These are phyloP conservation scores for Aspergillus fijiensis DNA, from an alignment of 2,329 filamentous ascomycete genomes.

Conservation along the genomic window DNA sequence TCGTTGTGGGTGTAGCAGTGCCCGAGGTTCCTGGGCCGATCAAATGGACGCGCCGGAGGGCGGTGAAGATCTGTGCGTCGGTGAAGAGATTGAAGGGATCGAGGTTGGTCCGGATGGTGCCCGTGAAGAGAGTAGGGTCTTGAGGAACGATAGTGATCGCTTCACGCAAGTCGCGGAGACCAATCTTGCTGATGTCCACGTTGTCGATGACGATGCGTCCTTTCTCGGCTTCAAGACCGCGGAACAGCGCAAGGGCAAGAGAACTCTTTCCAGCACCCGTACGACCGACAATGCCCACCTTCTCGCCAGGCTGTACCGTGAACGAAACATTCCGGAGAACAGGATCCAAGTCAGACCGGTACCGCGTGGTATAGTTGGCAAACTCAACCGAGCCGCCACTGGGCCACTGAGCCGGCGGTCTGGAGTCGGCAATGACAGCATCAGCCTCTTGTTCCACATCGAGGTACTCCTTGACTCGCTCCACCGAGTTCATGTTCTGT, in stretches of 20 bases:
- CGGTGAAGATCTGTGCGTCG: slow-evolving; percentile 85
- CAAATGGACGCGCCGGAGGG: slow-evolving; percentile 83
- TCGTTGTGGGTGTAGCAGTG: slow-evolving; percentile 34
- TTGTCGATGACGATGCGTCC: slow-evolving; percentile 89
- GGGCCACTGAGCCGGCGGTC: slow-evolving; percentile 81
- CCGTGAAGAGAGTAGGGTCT: slow-evolving; percentile 87
- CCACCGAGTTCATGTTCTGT: slow-evolving; percentile 99
- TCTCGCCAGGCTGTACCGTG: slow-evolving; percentile 80
- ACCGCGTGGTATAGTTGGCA: slow-evolving; percentile 82
- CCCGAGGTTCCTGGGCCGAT: slow-evolving; percentile 53
- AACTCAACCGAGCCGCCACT: slow-evolving; percentile 84
- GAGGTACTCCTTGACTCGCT: slow-evolving; percentile 95
- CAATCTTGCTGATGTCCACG: slow-evolving; percentile 85
- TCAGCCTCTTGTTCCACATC: slow-evolving; percentile 92
- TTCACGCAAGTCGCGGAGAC: slow-evolving; percentile 87
- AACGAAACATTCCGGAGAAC: slow-evolving; percentile 83
- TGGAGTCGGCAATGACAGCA: slow-evolving; percentile 71
- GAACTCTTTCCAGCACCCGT: slow-evolving; percentile 98
- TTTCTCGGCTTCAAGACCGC: slow-evolving; percentile 84
- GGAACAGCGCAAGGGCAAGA: slow-evolving; percentile 86
- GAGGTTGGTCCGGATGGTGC: slow-evolving; percentile 86
- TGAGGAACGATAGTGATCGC: slow-evolving; percentile 97
- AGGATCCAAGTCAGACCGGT: slow-evolving; percentile 80
- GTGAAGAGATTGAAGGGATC: slow-evolving; percentile 89
- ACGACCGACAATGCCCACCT: slow-evolving; percentile 92